These are phyloP conservation scores for Cladophialophora immunda DNA, from an alignment of 2,329 filamentous ascomycete species.

Conservation along the genomic window DNA sequence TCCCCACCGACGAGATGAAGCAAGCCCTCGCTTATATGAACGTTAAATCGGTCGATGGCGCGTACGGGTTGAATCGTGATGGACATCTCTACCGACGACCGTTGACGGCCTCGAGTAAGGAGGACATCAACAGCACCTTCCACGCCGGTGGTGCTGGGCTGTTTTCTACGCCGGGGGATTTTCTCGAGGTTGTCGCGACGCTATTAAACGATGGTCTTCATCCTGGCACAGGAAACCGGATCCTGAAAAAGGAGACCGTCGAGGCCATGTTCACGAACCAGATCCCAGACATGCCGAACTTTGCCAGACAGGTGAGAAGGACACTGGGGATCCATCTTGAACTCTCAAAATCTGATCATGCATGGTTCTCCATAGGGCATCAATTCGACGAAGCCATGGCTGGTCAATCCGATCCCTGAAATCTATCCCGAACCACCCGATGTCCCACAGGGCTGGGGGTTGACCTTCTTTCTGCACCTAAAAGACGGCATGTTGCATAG, in stretches of 20 bases:
- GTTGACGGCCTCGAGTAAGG: conserved; percentile 53
- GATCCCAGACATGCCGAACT: conserved; percentile 64
- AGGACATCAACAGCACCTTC: conserved; percentile 62
- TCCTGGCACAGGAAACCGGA: conserved; percentile 62
- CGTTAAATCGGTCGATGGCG: no score
- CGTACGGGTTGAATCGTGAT: no score
- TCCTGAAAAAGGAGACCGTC: conserved; percentile 67
- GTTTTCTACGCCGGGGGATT: conserved; percentile 68
- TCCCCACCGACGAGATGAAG: conserved; percentile 64
- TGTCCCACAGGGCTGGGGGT: conserved; percentile 70
- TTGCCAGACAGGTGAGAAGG: conserved; percentile 52
- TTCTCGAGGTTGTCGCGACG: conserved; percentile 65
- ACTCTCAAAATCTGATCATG: no score
- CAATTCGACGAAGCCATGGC: conserved; percentile 57
- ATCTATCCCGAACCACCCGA: conserved; percentile 60
- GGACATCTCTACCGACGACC: conserved; percentile 62
- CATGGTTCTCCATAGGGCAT: conserved; percentile 46
- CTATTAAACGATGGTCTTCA: conserved; percentile 72
- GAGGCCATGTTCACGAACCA: conserved; percentile 73
- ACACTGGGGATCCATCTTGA: no score
- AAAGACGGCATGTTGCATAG: conserved; percentile 60
- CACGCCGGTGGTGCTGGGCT: conserved; percentile 70
- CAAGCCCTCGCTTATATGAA: conserved; percentile 67
- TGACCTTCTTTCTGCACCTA: conserved; percentile 66
- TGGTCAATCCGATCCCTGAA: conserved; percentile 61